Evolutionary conservation across 148 eudicot species (phyloP).

Genomic region (Rhododendron molle): DNA sequence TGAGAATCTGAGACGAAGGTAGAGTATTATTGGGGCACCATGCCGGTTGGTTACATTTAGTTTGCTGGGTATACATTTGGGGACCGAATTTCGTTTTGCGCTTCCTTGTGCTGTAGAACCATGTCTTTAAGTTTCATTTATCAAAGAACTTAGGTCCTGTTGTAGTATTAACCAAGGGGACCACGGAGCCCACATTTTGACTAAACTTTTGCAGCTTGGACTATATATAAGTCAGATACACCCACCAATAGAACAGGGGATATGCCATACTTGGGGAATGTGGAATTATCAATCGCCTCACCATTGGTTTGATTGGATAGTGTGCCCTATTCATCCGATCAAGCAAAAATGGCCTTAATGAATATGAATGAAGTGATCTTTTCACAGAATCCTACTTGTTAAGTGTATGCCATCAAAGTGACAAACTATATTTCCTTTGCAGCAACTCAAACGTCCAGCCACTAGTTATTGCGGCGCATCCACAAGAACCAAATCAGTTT

Average conservation of each 20-base stretch:
- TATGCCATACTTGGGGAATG: not conserved
- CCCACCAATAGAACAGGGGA: not conserved
- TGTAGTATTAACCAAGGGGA: not conserved
- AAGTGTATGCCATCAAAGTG: not conserved
- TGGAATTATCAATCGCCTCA: not conserved
- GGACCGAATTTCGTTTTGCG: not conserved
- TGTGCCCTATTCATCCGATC: not conserved
- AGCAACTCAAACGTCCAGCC: constrained; percentile 77
- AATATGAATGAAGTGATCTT: not conserved
- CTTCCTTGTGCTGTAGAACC: not conserved
- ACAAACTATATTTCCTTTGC: constrained; percentile 13
- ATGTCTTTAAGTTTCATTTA: not conserved
- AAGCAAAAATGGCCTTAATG: not conserved
- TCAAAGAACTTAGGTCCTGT: not conserved
- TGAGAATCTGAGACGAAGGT: not conserved
- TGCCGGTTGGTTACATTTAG: not conserved
- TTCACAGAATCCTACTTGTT: not conserved
- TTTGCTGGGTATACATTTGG: not conserved
- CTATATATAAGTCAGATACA: not conserved
- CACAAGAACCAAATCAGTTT: constrained; percentile 79
- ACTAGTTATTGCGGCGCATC: constrained; percentile 81
- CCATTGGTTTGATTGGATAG: not conserved
- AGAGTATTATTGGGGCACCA: not conserved
- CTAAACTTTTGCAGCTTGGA: not conserved
- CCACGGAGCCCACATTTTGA: not conserved